These are phyloP conservation scores for Cladosporium sp. DNA, from an alignment of 2,329 filamentous ascomycete species.

Conservation along the genomic window DNA sequence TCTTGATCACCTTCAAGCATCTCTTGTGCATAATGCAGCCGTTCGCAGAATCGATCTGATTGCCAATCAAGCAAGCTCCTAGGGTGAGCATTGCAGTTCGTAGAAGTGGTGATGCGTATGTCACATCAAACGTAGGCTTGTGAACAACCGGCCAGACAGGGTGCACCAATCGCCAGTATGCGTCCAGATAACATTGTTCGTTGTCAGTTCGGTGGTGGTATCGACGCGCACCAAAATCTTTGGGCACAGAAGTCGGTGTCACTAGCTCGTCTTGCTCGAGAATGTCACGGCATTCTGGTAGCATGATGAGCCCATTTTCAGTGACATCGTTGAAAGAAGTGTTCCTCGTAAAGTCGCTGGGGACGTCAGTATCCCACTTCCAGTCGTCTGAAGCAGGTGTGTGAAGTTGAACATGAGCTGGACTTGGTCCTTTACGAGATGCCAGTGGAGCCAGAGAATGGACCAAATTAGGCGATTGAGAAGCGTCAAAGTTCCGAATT, in stretches of 20 bases:
- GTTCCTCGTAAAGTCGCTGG: not conserved
- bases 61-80: constrained; percentile 38
- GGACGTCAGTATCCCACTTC: not conserved
- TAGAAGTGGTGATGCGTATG: constrained; percentile 39
- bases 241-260: constrained; percentile 6
- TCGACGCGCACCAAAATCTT: constrained; percentile 3
- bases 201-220: constrained; percentile 1
- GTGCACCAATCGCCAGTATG: constrained; percentile 45
- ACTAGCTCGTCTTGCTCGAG: constrained; percentile 18
- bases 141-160: constrained; percentile 43
- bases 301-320: not conserved
- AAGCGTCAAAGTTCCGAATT: not conserved
- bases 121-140: constrained; percentile 35
- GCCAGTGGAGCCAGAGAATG: not conserved
- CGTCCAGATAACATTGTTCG: constrained; percentile 39
- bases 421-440: not conserved
- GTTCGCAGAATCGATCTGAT: constrained; percentile 32
- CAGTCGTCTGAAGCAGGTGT: not conserved
- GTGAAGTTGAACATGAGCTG: not conserved
- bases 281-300: constrained; percentile 17
- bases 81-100: constrained; percentile 42
- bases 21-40: constrained; percentile 38
- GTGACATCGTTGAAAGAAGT: not conserved
- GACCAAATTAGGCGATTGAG: not conserved
- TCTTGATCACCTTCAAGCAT: constrained; percentile 38